Evolutionary conservation across 2,329 filamentous ascomycete species (phyloP), one percentile per base, ranked within the genome.

Genomic region (Beauveria medogensis): DNA sequence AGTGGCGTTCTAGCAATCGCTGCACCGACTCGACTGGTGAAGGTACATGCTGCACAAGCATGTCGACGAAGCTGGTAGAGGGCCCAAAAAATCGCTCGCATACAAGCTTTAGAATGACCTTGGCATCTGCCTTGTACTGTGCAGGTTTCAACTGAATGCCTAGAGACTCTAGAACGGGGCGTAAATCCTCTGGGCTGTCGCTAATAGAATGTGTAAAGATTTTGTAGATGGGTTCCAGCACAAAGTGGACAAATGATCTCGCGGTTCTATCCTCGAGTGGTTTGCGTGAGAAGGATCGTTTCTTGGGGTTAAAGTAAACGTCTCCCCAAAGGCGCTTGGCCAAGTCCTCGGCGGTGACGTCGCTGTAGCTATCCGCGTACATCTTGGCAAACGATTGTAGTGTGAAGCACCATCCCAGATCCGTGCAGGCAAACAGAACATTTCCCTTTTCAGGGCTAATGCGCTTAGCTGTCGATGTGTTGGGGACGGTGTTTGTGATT

Each of bases 221-320:
- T 75, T 99, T 99, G 82, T 99, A 99, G 67, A 99, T 92, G 20
- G 94, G 94, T 72, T 99, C 94, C 53, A 99, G 80, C 30, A 99
- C 83, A 72, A 97, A 99, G 74, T 96, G 88, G 61, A 97, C 89
- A 72, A 99, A 99, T 1, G 91, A 90, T 61, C 94, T 82, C 73
- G 89, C 90, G 5, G 92, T 86, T 14, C 83, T 80, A 65, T 93
- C 87, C 69, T 97, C 93, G 24, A 90, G 77, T 0, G 87, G 84
- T 72, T 96, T 97, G 64, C 94, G 84, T 57, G 91, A 96, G 69
- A 99, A 99, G 61, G 90, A 93, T 64, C 93, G 87, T 74, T 91
- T 96, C 68, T 80, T 82, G 0, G 93, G 91, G 70, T 97, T 97
- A 80, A 89, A 99, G 76, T 94, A 99, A 61, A 99, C 88, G 71